Base-by-base conservation (phyloP, 78 protist species). In the Reticulomyxa filosa region DNA sequence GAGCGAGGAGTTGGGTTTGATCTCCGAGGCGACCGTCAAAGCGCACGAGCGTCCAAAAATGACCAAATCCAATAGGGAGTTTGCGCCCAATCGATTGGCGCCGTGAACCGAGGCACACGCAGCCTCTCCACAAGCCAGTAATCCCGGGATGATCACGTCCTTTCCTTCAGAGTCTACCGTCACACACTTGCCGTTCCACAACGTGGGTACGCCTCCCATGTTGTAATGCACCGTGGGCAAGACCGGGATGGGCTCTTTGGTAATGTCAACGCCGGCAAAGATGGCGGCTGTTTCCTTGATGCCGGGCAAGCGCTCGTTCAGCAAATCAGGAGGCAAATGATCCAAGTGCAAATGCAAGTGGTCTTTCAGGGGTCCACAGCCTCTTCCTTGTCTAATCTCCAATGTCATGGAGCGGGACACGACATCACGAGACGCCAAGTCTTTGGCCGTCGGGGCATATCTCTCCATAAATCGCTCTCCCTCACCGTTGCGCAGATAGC, bases 181-280 rank as follows among this genome's bases (percentile, higher is more conserved):
- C 35, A 72, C 51, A 4, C 77, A 91, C 74, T 92, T 87, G 42
- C 94, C 95, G 46, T 53, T 55, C 76, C 75, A 67, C 77, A 82
- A 80, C 61, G 98, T 93, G 33, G 98, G 98, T 59, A 90, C 72
- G 62, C 98, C 98, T 36, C 98, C 98, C 98, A 93, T 93, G 81
- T 88, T 93, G 94, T 93, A 93, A 67, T 93, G 98, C 37, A 90
- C 97, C 38, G 98, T 93, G 46, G 98, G 98, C 27, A 91, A 66
- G 23, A 90, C 85, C 4, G 98, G 98, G 46, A 90, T 87, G 46
- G 98, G 95, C 73, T 93, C 94, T 79, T 88, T 84, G 80, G 89
- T 83, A n/a, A 89, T 90, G 67, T 93, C 97, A 1, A 90, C 96
- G 27, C 98, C 98, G 20, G 98, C 95, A 25, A 94, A 94, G 70